These are phyloP conservation scores for Eucalyptus regnans DNA, from an alignment of 345 rosid genomes.

Conservation along the genomic window DNA sequence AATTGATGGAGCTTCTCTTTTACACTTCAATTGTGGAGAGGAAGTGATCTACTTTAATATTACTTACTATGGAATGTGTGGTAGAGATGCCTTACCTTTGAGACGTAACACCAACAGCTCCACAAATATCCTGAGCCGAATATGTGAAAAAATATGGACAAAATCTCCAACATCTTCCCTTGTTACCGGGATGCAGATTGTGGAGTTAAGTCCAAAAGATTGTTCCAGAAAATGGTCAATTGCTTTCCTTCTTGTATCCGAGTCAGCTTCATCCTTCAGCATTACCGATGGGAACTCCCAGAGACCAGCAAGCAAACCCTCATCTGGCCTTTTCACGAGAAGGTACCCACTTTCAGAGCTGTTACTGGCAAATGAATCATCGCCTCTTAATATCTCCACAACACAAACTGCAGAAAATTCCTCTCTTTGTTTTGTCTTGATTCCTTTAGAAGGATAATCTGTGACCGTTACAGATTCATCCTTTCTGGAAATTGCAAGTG, in stretches of 20 bases:
- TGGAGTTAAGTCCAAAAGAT: constrained; percentile 37
- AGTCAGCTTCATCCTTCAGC: constrained; percentile 38
- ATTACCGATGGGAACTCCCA: constrained; percentile 89
- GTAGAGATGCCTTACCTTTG: constrained; percentile 27
- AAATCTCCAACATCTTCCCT: constrained; percentile 84
- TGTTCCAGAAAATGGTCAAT: constrained; percentile 45
- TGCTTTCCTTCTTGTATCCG: constrained; percentile 38
- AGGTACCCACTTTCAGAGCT: constrained; percentile 45
- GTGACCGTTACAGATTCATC: constrained; percentile 42
- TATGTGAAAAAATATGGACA: constrained; percentile 71
- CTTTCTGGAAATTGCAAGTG: constrained; percentile 33
- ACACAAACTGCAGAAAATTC: constrained; percentile 76
- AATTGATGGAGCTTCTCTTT: background rate
- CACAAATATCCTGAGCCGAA: constrained; percentile 65
- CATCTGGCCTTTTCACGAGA: constrained; percentile 76
- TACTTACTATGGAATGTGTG: background rate
- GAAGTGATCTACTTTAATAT: background rate
- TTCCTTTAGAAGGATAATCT: constrained; percentile 64
- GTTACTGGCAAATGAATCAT: constrained; percentile 1
- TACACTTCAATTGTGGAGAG: background rate
- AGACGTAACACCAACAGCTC: constrained; percentile 52
- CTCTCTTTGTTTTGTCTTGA: constrained; percentile 51
- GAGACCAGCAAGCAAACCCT: constrained; percentile 90
- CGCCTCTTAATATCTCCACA: constrained; percentile 51
- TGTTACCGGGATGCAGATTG: constrained; percentile 20